Evolutionary conservation across 805 yeast species (phyloP), one percentile per base, ranked within the genome.

Genomic region (Jamesozyma spencerorum): DNA sequence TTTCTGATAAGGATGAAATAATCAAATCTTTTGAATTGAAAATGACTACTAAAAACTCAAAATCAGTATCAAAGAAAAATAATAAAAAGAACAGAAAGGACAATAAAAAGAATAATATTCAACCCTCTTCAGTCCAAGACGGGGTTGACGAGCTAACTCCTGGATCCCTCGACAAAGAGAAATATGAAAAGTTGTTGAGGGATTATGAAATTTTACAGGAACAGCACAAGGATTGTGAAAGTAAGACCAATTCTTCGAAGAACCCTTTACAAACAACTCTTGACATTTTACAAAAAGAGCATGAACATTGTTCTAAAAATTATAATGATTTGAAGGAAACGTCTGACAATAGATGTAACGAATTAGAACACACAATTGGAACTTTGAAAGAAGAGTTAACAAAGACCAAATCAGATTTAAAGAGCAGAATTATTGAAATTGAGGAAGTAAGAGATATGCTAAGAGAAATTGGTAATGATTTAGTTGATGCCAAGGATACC

Each of bases 371-470:
- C 7, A 18, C 13, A n/a, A 30, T 6, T 14, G 12, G 5, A 18
- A 31, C 26, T 8, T 32, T 32, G 18, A 18, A 19, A 4, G 15
- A 13, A 11, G 24, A 33, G 20, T 4, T 18, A 31, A 50, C 8
- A 38, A 34, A 8, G 50, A 51, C 19, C 37, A 55, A 31, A 41
- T 18, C 2, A 32, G 40, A 5, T 22, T 27, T 76, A n/a, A 61
- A 57, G 27, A 35, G 53, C 7, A 77, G 77, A 44, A 43, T 54
- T 11, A 83, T 76, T 40, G 95, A 87, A 52, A 63, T 86, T 14
- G 86, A 77, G 36, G 71, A 68, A 39, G 67, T 83, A 38, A 74
- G 79, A 51, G 96, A 86, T 43, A 84, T 81, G 85, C 58, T 88
- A 40, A 72, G 72, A 47, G 77, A 74, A 42, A 70, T 87, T 20